phyloP scores from a whole-genome alignment of 352 stramenopile species.

The Pythium coloratum region DNA sequence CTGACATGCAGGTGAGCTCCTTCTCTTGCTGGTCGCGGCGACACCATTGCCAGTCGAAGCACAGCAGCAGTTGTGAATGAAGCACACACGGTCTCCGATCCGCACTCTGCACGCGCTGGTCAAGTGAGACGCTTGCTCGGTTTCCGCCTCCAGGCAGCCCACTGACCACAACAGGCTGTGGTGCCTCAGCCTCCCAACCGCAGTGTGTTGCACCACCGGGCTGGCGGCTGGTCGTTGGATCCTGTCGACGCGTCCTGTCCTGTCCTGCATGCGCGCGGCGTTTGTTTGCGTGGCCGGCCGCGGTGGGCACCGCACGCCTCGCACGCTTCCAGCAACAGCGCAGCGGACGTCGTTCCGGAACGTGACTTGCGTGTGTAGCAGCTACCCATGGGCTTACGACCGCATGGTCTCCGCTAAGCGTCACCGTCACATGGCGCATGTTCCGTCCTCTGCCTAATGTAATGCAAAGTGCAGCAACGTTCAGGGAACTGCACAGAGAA shows the following conservation, averaged over 20 bases:
- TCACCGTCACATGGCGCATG: background rate
- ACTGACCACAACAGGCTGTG: constrained; percentile 1
- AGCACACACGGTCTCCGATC: background rate
- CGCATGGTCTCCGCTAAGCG: constrained; percentile 1
- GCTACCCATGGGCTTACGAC: constrained; percentile 1
- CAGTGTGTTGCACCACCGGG: background rate
- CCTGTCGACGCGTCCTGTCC: too few species aligned
- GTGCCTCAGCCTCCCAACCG: background rate
- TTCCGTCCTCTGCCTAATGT: background rate
- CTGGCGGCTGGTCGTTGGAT: constrained; percentile 1
- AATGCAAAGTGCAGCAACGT: constrained; percentile 14
- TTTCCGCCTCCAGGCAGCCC: background rate
- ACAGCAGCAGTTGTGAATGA: background rate
- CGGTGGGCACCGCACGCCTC: background rate
- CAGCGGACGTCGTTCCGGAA: background rate
- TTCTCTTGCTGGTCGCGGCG: background rate
- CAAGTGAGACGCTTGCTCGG: background rate
- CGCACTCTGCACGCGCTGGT: background rate
- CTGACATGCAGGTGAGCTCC: constrained; percentile 1
- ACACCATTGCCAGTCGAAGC: background rate
- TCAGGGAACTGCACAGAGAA: constrained; percentile 14
- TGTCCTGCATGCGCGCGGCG: background rate
- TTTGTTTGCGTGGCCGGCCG: background rate
- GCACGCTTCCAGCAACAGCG: constrained; percentile 7
- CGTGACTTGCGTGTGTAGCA: constrained; percentile 2